These are phyloP conservation scores for Aspergillus pseudoviridinutans DNA, from an alignment of 2,329 filamentous ascomycete species.

Conservation along the genomic window DNA sequence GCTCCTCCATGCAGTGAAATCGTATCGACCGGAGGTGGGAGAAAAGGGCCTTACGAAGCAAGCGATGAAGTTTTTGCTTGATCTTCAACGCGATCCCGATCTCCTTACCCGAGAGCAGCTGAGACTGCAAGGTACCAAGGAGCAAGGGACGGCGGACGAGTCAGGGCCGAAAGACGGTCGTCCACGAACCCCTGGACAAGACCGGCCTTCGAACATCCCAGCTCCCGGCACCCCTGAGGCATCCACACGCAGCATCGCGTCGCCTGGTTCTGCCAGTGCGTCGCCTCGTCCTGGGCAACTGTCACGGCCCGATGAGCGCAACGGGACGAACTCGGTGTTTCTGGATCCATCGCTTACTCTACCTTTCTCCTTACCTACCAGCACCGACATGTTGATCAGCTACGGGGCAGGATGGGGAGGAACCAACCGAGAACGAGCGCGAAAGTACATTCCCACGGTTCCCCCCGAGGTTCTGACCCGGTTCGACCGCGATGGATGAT, in stretches of 20 bases:
- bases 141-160: conserved; percentile 14
- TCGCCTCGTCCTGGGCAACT: conserved; percentile 21
- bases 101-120: conserved; percentile 45
- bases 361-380: conserved; percentile 90
- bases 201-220: conserved; percentile 6
- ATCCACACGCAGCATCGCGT: conserved; percentile 14
- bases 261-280: conserved; percentile 19
- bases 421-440: conserved; percentile 81
- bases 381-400: conserved; percentile 93
- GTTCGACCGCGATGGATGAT: conserved; percentile 57
- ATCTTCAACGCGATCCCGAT: conserved; percentile 71
- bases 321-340: conserved; percentile 50
- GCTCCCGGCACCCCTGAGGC: conserved; percentile 19
- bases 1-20: conserved; percentile 83
- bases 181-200: conserved; percentile 27
- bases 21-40: conserved; percentile 91
- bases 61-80: conserved; percentile 78
- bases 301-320: conserved; percentile 23
- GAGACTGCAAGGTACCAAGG: conserved; percentile 28
- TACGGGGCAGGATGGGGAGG: conserved; percentile 95
- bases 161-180: conserved; percentile 17
- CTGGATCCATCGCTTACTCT: conserved; percentile 88
- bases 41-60: conserved; percentile 88
- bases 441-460: conserved; percentile 94
- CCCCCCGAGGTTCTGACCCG: conserved; percentile 89